Conservation (phyloP, 441 rosid genomes). For the Populus tomentosa region DNA sequence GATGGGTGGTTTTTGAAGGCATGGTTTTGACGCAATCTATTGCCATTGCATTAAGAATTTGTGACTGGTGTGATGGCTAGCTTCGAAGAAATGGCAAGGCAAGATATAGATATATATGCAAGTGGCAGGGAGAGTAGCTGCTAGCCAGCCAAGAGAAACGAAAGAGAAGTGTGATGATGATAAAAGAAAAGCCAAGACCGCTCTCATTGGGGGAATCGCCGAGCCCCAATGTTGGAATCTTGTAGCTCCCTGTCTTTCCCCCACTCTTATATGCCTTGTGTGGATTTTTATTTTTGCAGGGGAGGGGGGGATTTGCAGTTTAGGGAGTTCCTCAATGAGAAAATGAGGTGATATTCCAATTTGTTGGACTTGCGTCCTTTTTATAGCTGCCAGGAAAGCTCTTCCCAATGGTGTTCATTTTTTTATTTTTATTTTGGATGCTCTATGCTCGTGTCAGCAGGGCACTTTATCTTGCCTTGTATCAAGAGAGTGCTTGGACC, state of each 20-base stretch:
- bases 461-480: not conserved
- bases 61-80: too few relatives aligned
- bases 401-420: slow-evolving; percentile 28
- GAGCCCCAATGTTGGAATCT: slow-evolving; percentile 47
- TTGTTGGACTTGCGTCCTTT: slow-evolving; percentile 34
- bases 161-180: slow-evolving; percentile 16
- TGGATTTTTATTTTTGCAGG: slow-evolving; percentile 14
- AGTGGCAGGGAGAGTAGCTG: slow-evolving; percentile 3
- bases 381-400: slow-evolving; percentile 41
- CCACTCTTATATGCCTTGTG: not conserved
- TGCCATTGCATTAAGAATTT: slow-evolving; percentile 49
- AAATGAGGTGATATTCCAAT: slow-evolving; percentile 23
- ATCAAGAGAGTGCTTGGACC: not conserved
- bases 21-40: slow-evolving; percentile 33
- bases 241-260: slow-evolving; percentile 23
- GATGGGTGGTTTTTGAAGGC: slow-evolving; percentile 13
- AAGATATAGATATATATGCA: not conserved
- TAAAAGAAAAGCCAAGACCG: slow-evolving; percentile 50
- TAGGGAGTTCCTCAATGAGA: slow-evolving; percentile 10
- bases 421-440: not conserved
- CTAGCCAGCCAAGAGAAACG: not conserved
- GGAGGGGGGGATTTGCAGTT: slow-evolving; percentile 17
- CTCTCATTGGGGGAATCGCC: too few relatives aligned
- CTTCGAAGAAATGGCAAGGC: too few relatives aligned
- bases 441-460: slow-evolving; percentile 25